These are phyloP conservation scores for Aspergillus mulundensis DNA, from an alignment of 495 filamentous ascomycete species.

Conservation along the genomic window DNA sequence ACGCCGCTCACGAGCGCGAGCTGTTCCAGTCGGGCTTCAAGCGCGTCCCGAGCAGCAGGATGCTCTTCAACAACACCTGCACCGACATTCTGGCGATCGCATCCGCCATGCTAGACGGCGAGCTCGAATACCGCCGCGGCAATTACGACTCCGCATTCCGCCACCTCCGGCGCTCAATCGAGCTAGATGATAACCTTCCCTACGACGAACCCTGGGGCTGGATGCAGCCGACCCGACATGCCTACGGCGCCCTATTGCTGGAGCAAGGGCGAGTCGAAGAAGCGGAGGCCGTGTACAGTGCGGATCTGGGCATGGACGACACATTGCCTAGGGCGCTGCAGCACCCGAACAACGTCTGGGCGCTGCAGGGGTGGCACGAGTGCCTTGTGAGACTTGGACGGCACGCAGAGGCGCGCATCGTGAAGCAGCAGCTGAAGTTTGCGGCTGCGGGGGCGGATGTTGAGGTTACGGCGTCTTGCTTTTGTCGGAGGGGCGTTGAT, in stretches of 20 bases:
- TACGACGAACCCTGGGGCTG: constrained; percentile 67
- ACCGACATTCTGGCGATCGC: constrained; percentile 56
- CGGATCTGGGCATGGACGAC: constrained; percentile 55
- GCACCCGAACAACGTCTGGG: constrained; percentile 64
- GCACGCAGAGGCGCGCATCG: constrained; percentile 41
- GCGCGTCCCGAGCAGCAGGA: constrained; percentile 49
- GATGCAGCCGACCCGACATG: constrained; percentile 64
- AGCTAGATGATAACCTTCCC: constrained; percentile 48
- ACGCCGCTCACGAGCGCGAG: constrained; percentile 42
- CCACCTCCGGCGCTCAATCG: constrained; percentile 49
- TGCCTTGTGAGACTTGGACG: constrained; percentile 50
- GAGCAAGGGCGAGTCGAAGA: constrained; percentile 55
- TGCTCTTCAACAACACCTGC: constrained; percentile 62
- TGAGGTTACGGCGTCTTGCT: constrained; percentile 54
- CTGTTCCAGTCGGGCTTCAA: constrained; percentile 44
- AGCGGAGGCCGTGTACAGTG: constrained; percentile 50
- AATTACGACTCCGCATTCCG: constrained; percentile 52
- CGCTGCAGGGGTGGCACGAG: constrained; percentile 60
- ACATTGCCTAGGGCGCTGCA: constrained; percentile 51
- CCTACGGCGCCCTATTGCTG: constrained; percentile 55
- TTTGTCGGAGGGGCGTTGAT: constrained; percentile 39
- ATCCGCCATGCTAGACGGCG: constrained; percentile 62
- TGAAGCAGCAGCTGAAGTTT: constrained; percentile 47
- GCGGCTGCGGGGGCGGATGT: constrained; percentile 54
- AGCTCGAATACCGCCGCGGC: constrained; percentile 60